Evolutionary conservation across 371 early-diverging fungal genomes (phyloP), one percentile per base, ranked within the genome.

Genomic region (Coelomomyces lativittatus): DNA sequence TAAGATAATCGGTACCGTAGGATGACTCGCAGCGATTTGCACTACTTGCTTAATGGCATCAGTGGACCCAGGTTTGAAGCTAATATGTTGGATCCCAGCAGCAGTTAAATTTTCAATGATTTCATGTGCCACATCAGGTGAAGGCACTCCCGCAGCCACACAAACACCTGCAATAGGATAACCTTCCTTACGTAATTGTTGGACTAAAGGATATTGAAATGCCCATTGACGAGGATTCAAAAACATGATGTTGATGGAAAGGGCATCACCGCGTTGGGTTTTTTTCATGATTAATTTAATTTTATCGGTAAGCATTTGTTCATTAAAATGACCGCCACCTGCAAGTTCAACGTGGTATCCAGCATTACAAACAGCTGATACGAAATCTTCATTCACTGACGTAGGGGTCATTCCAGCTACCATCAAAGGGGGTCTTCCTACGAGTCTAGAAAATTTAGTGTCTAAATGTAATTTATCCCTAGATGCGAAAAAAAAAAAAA

Each of bases 211-310:
- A 59, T 85, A 87, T 63, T 91, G 91, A 83, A 89, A 87, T 10
- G 86, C 86, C 93, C 93, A 92, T 53, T 86, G 81, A 54, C 86
- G 80, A 26, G 86, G 85, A 60, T 91, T 92, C 49, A 92, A 61
- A 73, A 87, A 92, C 28, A 92, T 66, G 35, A 84, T 83, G 67
- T 92, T 92, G 55, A 92, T 61, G 24, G 86, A 81, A 44, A 92
- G 72, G 40, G 88, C 88, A 49, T 82, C 80, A 32, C 93, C 91
- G n/a, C 88, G 79, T 26, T 73, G 78, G 50, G 83, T 73, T 24
- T 68, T 51, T 1, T 68, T 56, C 70, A 86, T 81, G 56, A 93
- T 83, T 48, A 78, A 60, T 39, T 84, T 62, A 27, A 87, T 80
- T 63, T 85, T 85, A 43, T 66, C 65, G 44, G 89, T 84, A 32